phyloP scores from a whole-genome alignment of 2,329 filamentous ascomycete genomes.

The Fusarium pilosicola region DNA sequence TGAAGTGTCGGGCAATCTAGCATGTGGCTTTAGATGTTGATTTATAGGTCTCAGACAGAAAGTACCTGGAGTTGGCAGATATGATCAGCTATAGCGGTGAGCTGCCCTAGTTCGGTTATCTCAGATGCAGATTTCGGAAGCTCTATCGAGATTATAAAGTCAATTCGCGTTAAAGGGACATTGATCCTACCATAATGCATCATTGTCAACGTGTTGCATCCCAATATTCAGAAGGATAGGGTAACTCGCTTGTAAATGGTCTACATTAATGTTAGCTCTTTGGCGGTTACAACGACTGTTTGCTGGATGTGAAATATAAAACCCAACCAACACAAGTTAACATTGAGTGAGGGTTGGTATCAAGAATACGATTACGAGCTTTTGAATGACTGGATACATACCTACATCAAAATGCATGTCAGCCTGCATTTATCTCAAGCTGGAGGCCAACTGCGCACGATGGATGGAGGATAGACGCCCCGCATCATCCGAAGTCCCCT shows the following conservation, averaged over 20 bases:
- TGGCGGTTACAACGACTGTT: not conserved
- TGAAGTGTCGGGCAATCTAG: not conserved
- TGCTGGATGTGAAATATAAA: not conserved
- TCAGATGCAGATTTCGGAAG: not conserved
- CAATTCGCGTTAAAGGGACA: not conserved
- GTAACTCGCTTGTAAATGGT: not conserved
- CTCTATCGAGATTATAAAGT: not conserved
- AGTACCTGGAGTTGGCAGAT: not conserved
- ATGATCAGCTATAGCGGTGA: not conserved
- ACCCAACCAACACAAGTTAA: not conserved
- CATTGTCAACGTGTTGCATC: not conserved
- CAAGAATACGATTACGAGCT: conserved; percentile 25
- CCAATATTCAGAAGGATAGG: not conserved
- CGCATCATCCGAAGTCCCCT: conserved; percentile 13
- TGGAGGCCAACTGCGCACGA: not conserved
- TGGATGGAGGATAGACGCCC: not conserved
- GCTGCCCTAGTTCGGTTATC: not conserved
- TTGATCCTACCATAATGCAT: not conserved
- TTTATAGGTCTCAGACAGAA: no score
- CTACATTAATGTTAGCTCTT: no score
- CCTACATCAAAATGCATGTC: conserved; percentile 12
- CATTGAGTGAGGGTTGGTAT: not conserved
- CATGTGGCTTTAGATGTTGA: not conserved
- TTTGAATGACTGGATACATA: not conserved
- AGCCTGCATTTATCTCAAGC: conserved; percentile 4